Conservation (phyloP, 192 early-diverging fungal genomes). For the Coemansia sp. region DNA sequence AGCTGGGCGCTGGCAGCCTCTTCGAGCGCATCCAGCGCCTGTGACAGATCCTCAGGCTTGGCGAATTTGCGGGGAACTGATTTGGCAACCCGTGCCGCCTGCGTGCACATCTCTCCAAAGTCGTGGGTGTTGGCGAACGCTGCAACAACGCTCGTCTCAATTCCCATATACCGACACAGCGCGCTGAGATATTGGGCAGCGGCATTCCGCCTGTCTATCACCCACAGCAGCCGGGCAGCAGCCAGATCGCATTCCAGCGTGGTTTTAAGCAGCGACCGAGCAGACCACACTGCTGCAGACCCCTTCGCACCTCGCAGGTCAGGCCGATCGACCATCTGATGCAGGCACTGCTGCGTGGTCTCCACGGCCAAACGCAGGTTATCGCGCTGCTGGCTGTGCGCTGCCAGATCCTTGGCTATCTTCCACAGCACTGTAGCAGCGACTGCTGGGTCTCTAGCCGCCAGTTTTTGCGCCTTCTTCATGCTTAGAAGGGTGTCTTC, state of each 20-base stretch:
- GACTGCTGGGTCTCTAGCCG: conserved; percentile 30
- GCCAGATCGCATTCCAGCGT: conserved; percentile 41
- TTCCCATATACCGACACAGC: conserved; percentile 32
- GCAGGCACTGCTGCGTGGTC: conserved; percentile 18
- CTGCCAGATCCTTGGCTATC: conserved; percentile 36
- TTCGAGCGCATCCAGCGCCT: conserved; percentile 32
- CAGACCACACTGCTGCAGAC: conserved; percentile 21
- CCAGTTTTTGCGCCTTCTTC: conserved; percentile 25
- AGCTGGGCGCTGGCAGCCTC: conserved; percentile 32
- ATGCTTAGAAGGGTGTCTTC: conserved; percentile 10
- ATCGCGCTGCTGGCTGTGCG: not conserved
- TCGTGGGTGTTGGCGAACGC: not conserved
- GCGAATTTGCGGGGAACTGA: conserved; percentile 38
- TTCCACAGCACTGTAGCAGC: conserved; percentile 48
- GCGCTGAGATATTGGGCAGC: conserved; percentile 16
- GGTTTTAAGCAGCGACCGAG: conserved; percentile 35
- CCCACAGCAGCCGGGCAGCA: conserved; percentile 16
- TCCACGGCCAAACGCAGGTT: conserved; percentile 9
- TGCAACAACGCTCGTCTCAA: not conserved
- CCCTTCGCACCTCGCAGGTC: conserved; percentile 26
- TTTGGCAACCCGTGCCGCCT: not conserved
- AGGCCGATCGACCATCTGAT: conserved; percentile 13
- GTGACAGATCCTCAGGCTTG: conserved; percentile 33
- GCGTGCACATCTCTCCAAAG: not conserved
- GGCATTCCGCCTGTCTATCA: not conserved